Conservation (phyloP, 2,329 filamentous ascomycete genomes). For the Arthrobotrys megalospora region DNA sequence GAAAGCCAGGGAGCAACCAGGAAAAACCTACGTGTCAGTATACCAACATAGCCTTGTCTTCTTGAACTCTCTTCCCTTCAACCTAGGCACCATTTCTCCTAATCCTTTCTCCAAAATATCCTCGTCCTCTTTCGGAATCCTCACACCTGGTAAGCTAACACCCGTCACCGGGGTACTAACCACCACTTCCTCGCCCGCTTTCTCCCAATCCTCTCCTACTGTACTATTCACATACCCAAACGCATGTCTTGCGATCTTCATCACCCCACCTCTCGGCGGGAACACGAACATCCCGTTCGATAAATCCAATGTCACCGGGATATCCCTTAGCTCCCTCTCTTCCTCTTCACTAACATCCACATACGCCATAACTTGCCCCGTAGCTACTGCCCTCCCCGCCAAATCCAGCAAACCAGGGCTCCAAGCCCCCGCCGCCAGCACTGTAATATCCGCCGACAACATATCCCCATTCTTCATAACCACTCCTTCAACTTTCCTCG, state of each 20-base stretch:
- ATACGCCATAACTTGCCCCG: slow-evolving; percentile 86
- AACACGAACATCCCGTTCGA: slow-evolving; percentile 77
- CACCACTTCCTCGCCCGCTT: background rate
- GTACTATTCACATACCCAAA: slow-evolving; percentile 75
- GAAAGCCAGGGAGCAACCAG: background rate
- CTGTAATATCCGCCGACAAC: slow-evolving; percentile 78
- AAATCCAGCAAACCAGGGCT: slow-evolving; percentile 83
- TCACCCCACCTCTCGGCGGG: slow-evolving; percentile 74
- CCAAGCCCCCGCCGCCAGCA: slow-evolving; percentile 92
- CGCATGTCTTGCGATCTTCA: slow-evolving; percentile 80
- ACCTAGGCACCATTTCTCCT: slow-evolving; percentile 74
- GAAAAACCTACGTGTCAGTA: slow-evolving; percentile 73
- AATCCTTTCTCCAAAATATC: slow-evolving; percentile 75
- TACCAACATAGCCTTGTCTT: slow-evolving; percentile 81
- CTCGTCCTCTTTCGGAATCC: slow-evolving; percentile 75
- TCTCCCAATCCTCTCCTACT: slow-evolving; percentile 29
- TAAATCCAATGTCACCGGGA: slow-evolving; percentile 82
- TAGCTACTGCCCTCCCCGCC: slow-evolving; percentile 81
- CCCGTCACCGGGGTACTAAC: slow-evolving; percentile 69
- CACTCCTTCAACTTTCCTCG: slow-evolving; percentile 73
- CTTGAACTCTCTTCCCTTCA: slow-evolving; percentile 75
- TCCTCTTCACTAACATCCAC: slow-evolving; percentile 81
- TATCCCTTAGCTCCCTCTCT: slow-evolving; percentile 75
- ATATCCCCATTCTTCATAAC: slow-evolving; percentile 71
- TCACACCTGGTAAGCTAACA: slow-evolving; percentile 70